Evolutionary conservation across 2,329 filamentous ascomycete genomes (phyloP), one percentile per base, ranked within the genome.

Genomic region (Calonectria montana): DNA sequence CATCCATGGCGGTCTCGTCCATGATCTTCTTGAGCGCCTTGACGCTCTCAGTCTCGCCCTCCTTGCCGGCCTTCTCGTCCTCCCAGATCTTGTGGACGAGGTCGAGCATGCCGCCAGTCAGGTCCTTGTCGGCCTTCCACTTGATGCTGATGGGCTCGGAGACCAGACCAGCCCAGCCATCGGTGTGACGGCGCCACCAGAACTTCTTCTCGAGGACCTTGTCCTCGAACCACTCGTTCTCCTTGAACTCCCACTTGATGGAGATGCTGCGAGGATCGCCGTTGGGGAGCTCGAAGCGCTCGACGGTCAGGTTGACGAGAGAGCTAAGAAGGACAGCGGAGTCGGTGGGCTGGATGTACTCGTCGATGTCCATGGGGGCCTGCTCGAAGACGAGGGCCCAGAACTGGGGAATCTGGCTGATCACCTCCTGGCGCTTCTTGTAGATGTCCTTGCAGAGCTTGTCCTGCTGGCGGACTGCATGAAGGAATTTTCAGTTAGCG

Each of bases 361-460:
- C 92, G 85, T 98, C 95, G 78, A 99, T 90, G 74, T 98, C 95
- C 57, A 90, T 88, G 2, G 96, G 95, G 3, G 94, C 92, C 85
- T 95, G 93, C 87, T 97, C 94, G 82, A 98, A 89, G 69, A 98
- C 96, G 70, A 97, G 90, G n/a, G 94, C 89, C 97, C 97, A 98
- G 91, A 98, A 99, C 86, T 94, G 91, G 78, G 91, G 90, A 81
- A 98, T 96, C 80, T 92, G 88, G 74, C 89, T 84, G 75, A 97
- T 87, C 75, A 95, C 84, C 78, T 90, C 88, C 76, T 90, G 88
- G 81, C 96, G 94, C 85, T 94, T 94, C 79, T 90, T 88, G 87
- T 95, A 98, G 73, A 97, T 89, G 53, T 93, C 89, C 73, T 88
- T 87, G 79, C 91, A 90, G 78, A 95, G 88, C 75, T 89, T 85